Conservation (phyloP, 176 grass and related monocot genomes). For the Tuctoria greenei region DNA sequence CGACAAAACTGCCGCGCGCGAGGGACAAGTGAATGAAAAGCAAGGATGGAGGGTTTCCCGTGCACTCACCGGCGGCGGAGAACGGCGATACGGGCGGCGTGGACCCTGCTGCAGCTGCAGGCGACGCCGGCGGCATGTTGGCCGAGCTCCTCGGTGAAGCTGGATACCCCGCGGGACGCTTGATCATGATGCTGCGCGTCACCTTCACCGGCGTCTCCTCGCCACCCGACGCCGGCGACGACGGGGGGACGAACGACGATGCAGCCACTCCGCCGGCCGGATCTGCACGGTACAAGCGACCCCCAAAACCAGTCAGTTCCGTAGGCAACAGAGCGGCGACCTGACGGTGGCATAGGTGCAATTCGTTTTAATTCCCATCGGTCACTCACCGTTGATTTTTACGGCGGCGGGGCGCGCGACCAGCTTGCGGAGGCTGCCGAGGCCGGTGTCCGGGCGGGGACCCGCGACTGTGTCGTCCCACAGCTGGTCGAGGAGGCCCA, state of each 20-base stretch:
- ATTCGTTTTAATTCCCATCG: neutral
- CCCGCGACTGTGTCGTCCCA: conserved; percentile 95
- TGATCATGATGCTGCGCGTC: conserved; percentile 99
- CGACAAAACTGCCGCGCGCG: too few relatives aligned
- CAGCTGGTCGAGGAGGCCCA: conserved; percentile 93
- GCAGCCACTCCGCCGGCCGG: conserved; percentile 35
- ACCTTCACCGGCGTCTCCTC: conserved; percentile 62
- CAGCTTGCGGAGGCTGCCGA: conserved; percentile 81
- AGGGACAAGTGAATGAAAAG: too few relatives aligned
- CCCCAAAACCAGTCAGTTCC: conserved; percentile 39
- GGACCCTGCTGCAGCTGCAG: conserved; percentile 48
- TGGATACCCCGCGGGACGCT: conserved; percentile 71
- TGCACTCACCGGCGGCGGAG: conserved; percentile 59
- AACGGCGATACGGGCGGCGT: conserved; percentile 84
- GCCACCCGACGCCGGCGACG: conserved; percentile 32
- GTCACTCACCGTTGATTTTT: conserved; percentile 56
- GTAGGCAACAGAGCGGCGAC: neutral
- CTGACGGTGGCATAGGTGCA: neutral
- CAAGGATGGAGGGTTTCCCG: too few relatives aligned
- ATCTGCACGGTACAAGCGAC: conserved; percentile 36
- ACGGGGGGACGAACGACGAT: conserved; percentile 40
- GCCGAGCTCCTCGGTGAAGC: conserved; percentile 59
- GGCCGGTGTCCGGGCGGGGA: conserved; percentile 81
- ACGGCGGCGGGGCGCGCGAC: conserved; percentile 48
- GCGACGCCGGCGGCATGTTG: conserved; percentile 69